Evolutionary conservation across 2,329 filamentous ascomycete genomes (phyloP).

Genomic region (Pseudogymnoascus sp.): DNA sequence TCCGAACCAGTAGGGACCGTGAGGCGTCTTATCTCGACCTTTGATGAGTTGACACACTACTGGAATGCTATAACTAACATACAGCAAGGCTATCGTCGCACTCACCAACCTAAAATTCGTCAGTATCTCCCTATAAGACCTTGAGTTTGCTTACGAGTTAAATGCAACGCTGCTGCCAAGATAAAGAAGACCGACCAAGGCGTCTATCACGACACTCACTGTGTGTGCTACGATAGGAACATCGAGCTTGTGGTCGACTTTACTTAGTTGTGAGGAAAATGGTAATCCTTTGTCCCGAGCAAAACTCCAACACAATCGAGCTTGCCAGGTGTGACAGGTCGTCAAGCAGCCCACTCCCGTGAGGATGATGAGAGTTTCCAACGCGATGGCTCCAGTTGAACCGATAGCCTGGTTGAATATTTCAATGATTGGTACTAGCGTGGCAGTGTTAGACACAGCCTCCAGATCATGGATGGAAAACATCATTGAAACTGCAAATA

Average conservation of each 20-base stretch:
- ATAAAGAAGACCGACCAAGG: conserved; percentile 40
- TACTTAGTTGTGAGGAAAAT: conserved; percentile 50
- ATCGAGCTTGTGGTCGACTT: conserved; percentile 52
- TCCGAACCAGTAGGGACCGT: conserved; percentile 51
- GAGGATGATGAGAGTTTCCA: neutral
- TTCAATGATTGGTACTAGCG: too few relatives aligned
- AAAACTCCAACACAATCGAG: conserved; percentile 27
- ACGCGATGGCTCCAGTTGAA: neutral
- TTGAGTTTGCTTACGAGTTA: conserved; percentile 29
- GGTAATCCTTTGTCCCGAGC: conserved; percentile 47
- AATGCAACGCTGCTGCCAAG: conserved; percentile 40
- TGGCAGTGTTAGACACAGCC: neutral
- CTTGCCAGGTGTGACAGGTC: neutral
- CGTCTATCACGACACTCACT: conserved; percentile 36
- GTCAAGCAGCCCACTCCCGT: neutral
- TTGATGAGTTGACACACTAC: conserved; percentile 34
- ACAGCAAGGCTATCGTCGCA: conserved; percentile 41
- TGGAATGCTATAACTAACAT: conserved; percentile 42
- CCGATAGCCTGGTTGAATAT: neutral
- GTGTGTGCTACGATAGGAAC: conserved; percentile 54
- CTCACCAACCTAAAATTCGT: conserved; percentile 29
- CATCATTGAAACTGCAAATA: conserved; percentile 39
- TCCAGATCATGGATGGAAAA: conserved; percentile 38
- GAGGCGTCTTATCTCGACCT: conserved; percentile 50
- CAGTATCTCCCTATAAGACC: too few relatives aligned